Evolutionary conservation across 2,329 filamentous ascomycete species (phyloP), one percentile per base, ranked within the genome.

Genomic region (Aspergillus fumigatus): DNA sequence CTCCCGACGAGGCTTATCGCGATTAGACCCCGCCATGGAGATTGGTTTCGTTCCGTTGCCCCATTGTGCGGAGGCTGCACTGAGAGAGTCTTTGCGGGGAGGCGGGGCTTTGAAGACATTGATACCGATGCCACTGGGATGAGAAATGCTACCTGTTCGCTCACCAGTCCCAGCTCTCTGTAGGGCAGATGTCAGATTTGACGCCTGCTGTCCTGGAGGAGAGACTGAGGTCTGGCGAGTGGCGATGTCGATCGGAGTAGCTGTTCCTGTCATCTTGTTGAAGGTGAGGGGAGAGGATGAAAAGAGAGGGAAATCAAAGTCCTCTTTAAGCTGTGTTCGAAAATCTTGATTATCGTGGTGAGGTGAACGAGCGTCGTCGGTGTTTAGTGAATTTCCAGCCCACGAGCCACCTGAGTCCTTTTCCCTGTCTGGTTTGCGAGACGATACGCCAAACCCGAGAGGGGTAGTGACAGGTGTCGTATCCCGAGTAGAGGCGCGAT

Each of bases 151-250:
- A 10, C 75, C 72, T 43, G 68, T 66, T n/a, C 73, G 73, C 58
- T 76, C 75, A 57, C 72, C 70, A 56, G 72, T 76, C 38, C 72
- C 71, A 48, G 74, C 78, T 54, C 79, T 76, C 65, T 84, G 82
- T 56, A 87, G 73, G 50, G 84, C 84, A 49, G 82, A 84, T 4
- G 84, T 86, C 62, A 87, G 75, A 65, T 85, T 86, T 38, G 84
- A 87, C 11, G 83, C 82, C 70, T 85, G 83, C 67, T 81, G 82
- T 59, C 73, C 75, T 48, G 82, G 82, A 51, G 84, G 83, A 32
- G 82, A 84, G 62, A 83, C 79, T 53, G 82, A 84, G 62, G 79
- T 80, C 77, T 79, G 79, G 65, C 79, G 80, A 68, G 79, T 77
- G 66, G 81, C 75, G 67, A 87, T 85, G 69, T 86, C 81, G 70